Evolutionary conservation across 441 rosid genomes (phyloP).

Genomic region (Pelargonium australe): DNA sequence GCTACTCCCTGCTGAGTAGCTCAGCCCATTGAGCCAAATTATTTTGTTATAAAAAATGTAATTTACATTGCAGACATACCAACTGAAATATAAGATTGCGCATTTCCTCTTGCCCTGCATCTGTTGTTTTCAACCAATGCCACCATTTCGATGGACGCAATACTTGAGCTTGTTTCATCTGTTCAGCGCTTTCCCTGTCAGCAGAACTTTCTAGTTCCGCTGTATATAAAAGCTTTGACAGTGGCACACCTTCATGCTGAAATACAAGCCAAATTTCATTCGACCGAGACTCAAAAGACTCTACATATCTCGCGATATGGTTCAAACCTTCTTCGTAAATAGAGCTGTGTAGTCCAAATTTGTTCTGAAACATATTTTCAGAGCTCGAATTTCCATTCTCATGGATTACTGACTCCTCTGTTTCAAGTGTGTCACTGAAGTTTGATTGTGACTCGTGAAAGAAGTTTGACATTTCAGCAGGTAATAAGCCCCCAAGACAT

Average conservation of each 20-base stretch:
- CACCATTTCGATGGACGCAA: conserved; percentile 93
- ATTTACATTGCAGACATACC: conserved; percentile 38
- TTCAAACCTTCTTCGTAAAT: conserved; percentile 68
- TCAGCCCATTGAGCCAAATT: no score
- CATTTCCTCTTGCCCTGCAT: conserved; percentile 86
- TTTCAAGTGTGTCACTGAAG: conserved; percentile 22
- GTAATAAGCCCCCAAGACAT: conserved; percentile 38
- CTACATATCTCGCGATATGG: conserved; percentile 91
- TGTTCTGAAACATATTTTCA: conserved; percentile 25
- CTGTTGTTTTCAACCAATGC: conserved; percentile 91
- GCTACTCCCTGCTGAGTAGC: no score
- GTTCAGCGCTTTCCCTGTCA: conserved; percentile 44
- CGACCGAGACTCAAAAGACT: conserved; percentile 81
- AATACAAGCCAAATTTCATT: conserved; percentile 97
- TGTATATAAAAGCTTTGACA: conserved; percentile 84
- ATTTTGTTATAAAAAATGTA: background rate
- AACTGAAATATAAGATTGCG: conserved; percentile 72
- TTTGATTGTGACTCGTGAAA: conserved; percentile 30
- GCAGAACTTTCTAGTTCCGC: conserved; percentile 46
- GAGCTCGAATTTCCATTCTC: conserved; percentile 32
- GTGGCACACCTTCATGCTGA: conserved; percentile 76
- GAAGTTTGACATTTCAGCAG: conserved; percentile 29
- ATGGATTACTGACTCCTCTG: conserved; percentile 24
- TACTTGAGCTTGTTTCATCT: conserved; percentile 48
- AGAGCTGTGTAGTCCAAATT: conserved; percentile 26